Evolutionary conservation across 1,284 basidiomycete species (phyloP).

Genomic region (Nidula niveotomentosa): DNA sequence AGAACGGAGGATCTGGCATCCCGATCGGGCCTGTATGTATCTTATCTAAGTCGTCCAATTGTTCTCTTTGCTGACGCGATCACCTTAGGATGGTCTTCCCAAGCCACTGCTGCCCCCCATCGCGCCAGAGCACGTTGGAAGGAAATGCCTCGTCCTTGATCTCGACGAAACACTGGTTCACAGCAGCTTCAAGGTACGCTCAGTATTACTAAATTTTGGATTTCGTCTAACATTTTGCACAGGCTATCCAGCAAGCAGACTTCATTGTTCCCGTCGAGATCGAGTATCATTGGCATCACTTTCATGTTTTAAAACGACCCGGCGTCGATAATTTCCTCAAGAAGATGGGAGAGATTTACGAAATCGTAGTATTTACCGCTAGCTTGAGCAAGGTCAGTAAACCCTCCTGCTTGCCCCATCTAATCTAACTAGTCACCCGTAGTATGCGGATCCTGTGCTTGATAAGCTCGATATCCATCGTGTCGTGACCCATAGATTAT

Average conservation of each 20-base stretch:
- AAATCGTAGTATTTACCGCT: slow-evolving; percentile 99
- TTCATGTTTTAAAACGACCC: slow-evolving; percentile 98
- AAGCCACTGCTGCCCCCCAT: slow-evolving; percentile 86
- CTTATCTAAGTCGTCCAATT: background rate
- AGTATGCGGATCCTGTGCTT: slow-evolving; percentile 98
- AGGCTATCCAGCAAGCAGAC: slow-evolving; percentile 97
- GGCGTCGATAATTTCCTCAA: slow-evolving; percentile 97
- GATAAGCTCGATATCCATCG: slow-evolving; percentile 94
- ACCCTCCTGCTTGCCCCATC: slow-evolving; percentile 2
- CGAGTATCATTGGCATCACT: slow-evolving; percentile 97
- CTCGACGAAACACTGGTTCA: slow-evolving; percentile 96
- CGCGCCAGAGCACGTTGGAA: slow-evolving; percentile 69
- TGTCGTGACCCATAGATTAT: slow-evolving; percentile 91
- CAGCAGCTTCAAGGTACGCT: slow-evolving; percentile 83
- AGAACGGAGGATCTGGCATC: slow-evolving; percentile 49
- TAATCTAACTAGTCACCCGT: slow-evolving; percentile 9
- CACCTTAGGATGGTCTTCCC: slow-evolving; percentile 75
- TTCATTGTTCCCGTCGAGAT: slow-evolving; percentile 99
- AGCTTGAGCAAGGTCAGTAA: slow-evolving; percentile 86
- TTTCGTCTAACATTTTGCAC: slow-evolving; percentile 11
- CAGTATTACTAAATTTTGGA: slow-evolving; percentile 1
- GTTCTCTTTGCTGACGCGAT: background rate
- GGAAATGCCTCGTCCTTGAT: slow-evolving; percentile 94
- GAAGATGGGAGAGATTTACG: slow-evolving; percentile 97
- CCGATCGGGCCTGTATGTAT: slow-evolving; percentile 48